Base-by-base conservation (phyloP, 768 basidiomycete species). In the Strobilomyces echinocephalus region DNA sequence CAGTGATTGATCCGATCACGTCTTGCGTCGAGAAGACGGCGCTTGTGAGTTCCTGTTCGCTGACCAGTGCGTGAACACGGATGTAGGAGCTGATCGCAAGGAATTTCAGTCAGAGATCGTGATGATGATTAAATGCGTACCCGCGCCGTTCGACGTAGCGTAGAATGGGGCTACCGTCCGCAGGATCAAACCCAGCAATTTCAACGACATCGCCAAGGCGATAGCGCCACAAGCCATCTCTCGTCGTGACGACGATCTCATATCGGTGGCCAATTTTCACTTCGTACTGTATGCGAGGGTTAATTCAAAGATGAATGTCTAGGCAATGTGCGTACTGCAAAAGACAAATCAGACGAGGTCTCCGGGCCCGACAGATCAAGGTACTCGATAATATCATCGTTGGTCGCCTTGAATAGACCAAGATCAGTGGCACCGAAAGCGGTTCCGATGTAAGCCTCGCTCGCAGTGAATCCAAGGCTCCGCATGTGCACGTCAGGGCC, bases 161-260 rank as follows among this genome's bases (percentile, higher is more conserved):
- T 30, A 62, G 18, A 10, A 65, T 53, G 4, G 63, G 63, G 20
- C 49, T 42, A 20, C 60, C 63, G n/a, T 64, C 63, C 3, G 16
- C 21, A 2, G 63, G 50, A 41, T 61, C 52, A 47, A 62, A 60
- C 2, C 60, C 63, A 4, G 41, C 38, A 21, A 62, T 21, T 35
- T 64, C 58, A 9, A 62, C 21, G 34, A 64, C 49, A 41, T 64
- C 63, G 4, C 63, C 63, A 3, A 62, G 57, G 14, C 63, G 60
- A n/a, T 65, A 60, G 14, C 60, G 63, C 63, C 63, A 64, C 39
- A 64, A 36, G 6, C 58, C 63, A 24, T 65, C 54, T 8, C 61
- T 59, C 5, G 59, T 53, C 1, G 59, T 63, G 8, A 65, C 30
- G 2, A 65, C 52, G 38, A 62, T 21, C 20, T 64, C 63, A 36